Conservation (phyloP, 108 stramenopile genomes). For the Cyclotella baltica region DNA sequence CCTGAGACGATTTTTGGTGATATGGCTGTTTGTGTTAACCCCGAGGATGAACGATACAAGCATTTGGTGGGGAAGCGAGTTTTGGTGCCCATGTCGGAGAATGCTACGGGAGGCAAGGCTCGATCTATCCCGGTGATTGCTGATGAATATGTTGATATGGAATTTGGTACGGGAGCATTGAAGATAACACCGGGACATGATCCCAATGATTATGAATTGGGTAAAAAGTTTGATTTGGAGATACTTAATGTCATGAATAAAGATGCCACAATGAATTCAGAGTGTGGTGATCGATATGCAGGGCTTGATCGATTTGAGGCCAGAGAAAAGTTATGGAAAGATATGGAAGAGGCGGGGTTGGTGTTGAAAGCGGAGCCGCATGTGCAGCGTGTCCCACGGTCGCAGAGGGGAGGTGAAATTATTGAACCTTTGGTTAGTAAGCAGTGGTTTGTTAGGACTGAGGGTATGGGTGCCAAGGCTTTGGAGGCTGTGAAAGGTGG, state of each 20-base stretch:
- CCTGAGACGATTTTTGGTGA: conserved; percentile 97
- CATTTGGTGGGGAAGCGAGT: conserved; percentile 90
- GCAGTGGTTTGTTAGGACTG: conserved; percentile 98
- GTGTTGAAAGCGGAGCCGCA: conserved; percentile 86
- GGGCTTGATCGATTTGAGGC: conserved; percentile 96
- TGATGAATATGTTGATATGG: conserved; percentile 96
- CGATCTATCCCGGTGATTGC: conserved; percentile 90
- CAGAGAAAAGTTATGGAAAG: conserved; percentile 85
- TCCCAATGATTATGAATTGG: conserved; percentile 96
- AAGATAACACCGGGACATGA: conserved; percentile 98
- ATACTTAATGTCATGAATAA: conserved; percentile 98
- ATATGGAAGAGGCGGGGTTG: conserved; percentile 87
- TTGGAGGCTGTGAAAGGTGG: conserved; percentile 88
- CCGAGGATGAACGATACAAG: conserved; percentile 93
- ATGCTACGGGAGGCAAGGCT: conserved; percentile 29
- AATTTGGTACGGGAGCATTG: conserved; percentile 96
- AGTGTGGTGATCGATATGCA: conserved; percentile 79
- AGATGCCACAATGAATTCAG: conserved; percentile 88
- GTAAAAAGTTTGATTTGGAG: conserved; percentile 90
- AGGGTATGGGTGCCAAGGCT: conserved; percentile 92
- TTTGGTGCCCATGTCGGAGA: conserved; percentile 86
- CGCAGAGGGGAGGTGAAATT: conserved; percentile 98
- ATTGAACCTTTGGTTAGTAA: conserved; percentile 97
- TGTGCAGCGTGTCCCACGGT: conserved; percentile 93
- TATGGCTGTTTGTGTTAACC: conserved; percentile 95